A percentile compares a stretch with the other conserved stretches of the same genome.
phyloP scores from a whole-genome alignment of 768 basidiomycete species.

The Rubroboletus satanas region DNA sequence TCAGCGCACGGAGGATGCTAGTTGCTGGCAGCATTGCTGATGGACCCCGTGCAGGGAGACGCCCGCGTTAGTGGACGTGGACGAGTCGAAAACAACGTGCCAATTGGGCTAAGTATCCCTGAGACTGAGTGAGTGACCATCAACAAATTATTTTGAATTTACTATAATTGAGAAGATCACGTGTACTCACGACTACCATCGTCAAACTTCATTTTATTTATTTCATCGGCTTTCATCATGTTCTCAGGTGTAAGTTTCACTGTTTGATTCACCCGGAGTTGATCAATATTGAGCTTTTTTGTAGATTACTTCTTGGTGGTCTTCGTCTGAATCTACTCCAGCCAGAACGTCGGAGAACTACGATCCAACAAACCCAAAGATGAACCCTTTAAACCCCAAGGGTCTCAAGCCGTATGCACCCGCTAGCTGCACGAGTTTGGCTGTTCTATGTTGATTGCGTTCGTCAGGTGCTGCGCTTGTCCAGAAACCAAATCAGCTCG shows the following conservation, averaged over 20 bases:
- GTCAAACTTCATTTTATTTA: neutral
- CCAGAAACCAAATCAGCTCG: slow-evolving; percentile 89
- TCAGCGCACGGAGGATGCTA: slow-evolving; percentile 6
- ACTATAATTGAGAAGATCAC: neutral
- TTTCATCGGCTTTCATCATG: slow-evolving; percentile 30
- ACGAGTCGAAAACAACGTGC: neutral
- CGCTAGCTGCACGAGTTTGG: neutral
- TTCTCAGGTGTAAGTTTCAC: slow-evolving; percentile 36
- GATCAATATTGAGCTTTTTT: neutral
- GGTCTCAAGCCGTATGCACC: slow-evolving; percentile 88
- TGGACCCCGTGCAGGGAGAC: neutral
- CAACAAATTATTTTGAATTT: no score
- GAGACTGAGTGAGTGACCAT: no score
- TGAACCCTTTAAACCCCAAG: slow-evolving; percentile 88
- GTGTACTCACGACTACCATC: neutral
- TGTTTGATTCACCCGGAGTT: neutral
- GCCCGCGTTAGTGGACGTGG: neutral
- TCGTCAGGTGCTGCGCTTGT: slow-evolving; percentile 87
- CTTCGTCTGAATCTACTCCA: slow-evolving; percentile 33
- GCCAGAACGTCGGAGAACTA: slow-evolving; percentile 41
- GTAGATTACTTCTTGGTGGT: slow-evolving; percentile 58
- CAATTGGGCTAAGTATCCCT: no score
- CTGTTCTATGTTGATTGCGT: neutral
- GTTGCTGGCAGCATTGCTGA: slow-evolving; percentile 9
- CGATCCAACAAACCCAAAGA: slow-evolving; percentile 71